Evolutionary conservation across 1,284 basidiomycete genomes (phyloP), one percentile per base, ranked within the genome.

Genomic region (Ganoderma sinense): DNA sequence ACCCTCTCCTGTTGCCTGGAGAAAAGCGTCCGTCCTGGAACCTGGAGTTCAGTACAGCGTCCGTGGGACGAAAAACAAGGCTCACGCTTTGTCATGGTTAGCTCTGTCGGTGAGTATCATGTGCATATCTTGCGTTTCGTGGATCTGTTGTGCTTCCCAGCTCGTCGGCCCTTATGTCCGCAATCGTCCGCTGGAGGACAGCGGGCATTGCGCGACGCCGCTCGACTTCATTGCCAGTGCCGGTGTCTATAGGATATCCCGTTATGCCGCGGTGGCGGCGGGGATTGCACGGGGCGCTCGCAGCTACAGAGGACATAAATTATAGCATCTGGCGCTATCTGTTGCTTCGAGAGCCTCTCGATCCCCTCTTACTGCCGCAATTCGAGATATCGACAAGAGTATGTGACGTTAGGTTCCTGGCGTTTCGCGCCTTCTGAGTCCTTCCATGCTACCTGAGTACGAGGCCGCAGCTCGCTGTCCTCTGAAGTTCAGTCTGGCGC

Each of bases 271-370:
- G 39, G 39, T 23, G 20, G 14, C 23, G 59, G 36, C 40, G 72
- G 72, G 45, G 65, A 40, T 71, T 71, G 62, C 36, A 68, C 69
- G 72, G 69, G 62, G 43, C 65, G 70, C 72, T 69, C 72, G 72
- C 68, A 71, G 72, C 68, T 71, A 73, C 68, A 69, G 72, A 68
- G 70, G 72, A 58, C 60, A 41, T 71, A 71, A 66, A 63, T 60
- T 58, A 40, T 26, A 8, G 59, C 23, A 13, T 11, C 39, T 48
- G 23, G 59, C 31, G 66, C 65, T 64, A 68, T 65, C 69, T 73
- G 68, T 64, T 26, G 66, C 72, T 73, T 73, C 72, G 66, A 70
- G 66, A 39, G n/a, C 65, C 70, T 61, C 56, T 58, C 63, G 61
- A 67, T 64, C 8, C 31, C 40, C 36, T 67, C 69, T 62, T 48